Evolutionary conservation across 805 yeast species (phyloP).

Genomic region (Candida tammaniensis): DNA sequence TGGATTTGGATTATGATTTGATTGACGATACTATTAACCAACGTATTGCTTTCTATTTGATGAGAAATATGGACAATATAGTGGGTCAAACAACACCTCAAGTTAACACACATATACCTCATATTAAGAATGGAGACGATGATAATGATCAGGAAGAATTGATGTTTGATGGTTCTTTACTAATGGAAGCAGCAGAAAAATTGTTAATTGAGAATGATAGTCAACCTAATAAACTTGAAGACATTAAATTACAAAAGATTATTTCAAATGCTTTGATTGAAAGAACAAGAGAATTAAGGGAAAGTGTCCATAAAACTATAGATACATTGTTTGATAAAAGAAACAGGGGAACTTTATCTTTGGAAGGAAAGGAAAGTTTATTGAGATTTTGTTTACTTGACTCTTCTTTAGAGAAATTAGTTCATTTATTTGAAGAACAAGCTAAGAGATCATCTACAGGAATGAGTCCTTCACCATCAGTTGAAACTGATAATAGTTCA

Average conservation of each 20-base stretch:
- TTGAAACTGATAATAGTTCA: conserved; percentile 6
- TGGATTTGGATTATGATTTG: conserved; percentile 54
- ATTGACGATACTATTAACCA: conserved; percentile 51
- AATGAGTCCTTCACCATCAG: conserved; percentile 19
- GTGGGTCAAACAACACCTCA: conserved; percentile 2
- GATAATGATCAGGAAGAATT: conserved; percentile 57
- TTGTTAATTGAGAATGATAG: conserved; percentile 46
- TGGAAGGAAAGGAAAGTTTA: conserved; percentile 55
- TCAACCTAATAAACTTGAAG: conserved; percentile 33
- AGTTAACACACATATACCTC: background rate
- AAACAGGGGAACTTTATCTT: conserved; percentile 44
- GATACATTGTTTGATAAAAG: conserved; percentile 48
- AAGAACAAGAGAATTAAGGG: conserved; percentile 47
- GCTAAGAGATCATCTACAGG: conserved; percentile 8
- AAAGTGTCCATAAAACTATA: conserved; percentile 51
- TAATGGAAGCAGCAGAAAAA: conserved; percentile 72
- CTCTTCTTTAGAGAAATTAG: conserved; percentile 51
- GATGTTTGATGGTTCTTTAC: conserved; percentile 70
- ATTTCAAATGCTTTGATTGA: conserved; percentile 51
- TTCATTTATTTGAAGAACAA: conserved; percentile 48
- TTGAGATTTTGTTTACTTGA: conserved; percentile 53
- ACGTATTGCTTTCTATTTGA: conserved; percentile 52
- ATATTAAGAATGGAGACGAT: conserved; percentile 11
- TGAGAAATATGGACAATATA: conserved; percentile 52
- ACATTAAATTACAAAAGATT: conserved; percentile 39